These are phyloP conservation scores for Pleurotus citrinopileatus DNA, from an alignment of 768 basidiomycete genomes.

Conservation along the genomic window DNA sequence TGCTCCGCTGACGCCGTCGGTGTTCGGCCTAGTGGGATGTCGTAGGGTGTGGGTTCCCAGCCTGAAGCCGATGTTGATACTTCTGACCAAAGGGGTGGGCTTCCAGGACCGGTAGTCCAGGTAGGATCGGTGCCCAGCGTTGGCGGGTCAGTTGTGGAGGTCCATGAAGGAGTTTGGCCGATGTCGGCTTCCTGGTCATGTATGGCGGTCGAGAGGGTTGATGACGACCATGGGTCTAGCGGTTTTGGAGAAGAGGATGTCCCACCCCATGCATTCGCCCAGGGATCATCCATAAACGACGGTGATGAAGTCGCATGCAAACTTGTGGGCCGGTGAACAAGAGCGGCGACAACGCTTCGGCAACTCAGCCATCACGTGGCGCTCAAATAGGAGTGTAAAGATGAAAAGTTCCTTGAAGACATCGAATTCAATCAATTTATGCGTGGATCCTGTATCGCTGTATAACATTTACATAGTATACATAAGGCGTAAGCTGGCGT, in stretches of 20 bases:
- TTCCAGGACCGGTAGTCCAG: conserved; percentile 49
- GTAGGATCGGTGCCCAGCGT: conserved; percentile 28
- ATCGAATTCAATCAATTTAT: too few species aligned
- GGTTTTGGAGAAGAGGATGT: conserved; percentile 27
- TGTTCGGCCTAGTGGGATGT: conserved; percentile 33
- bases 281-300: conserved; percentile 69
- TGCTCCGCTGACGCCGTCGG: conserved; percentile 11
- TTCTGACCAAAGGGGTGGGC: conserved; percentile 40
- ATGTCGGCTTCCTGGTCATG: conserved; percentile 52
- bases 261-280: conserved; percentile 70
- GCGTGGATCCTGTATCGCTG: too few species aligned
- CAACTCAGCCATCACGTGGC: too few species aligned
- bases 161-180: conserved; percentile 52
- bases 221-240: conserved; percentile 10
- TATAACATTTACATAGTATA: too few species aligned
- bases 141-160: conserved; percentile 20
- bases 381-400: too few species aligned
- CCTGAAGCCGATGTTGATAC: conserved; percentile 17
- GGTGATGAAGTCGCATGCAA: background rate
- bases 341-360: too few species aligned
- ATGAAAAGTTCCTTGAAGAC: too few species aligned
- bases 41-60: conserved; percentile 41
- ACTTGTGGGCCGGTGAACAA: too few species aligned
- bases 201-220: conserved; percentile 10
- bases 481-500: too few species aligned